Evolutionary conservation across 2,329 filamentous ascomycete species (phyloP).

Genomic region (Dactylellina parvicollis): DNA sequence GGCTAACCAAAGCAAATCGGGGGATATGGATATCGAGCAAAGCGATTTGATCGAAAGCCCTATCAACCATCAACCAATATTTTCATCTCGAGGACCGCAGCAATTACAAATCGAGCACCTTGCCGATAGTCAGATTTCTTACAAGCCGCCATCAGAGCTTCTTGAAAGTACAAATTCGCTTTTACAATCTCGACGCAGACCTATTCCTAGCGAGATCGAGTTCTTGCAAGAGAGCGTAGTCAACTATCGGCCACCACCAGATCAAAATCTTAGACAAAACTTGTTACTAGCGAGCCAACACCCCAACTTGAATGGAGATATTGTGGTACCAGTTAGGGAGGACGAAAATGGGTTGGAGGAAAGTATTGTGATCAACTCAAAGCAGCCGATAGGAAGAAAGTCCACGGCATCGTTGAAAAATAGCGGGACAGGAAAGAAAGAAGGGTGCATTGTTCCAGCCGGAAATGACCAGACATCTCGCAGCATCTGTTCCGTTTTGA

Average conservation of each 20-base stretch:
- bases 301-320: constrained; percentile 33
- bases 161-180: constrained; percentile 16
- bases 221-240: constrained; percentile 22
- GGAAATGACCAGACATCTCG: background rate
- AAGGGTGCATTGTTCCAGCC: constrained; percentile 10
- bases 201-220: constrained; percentile 3
- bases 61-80: background rate
- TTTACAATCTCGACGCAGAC: constrained; percentile 19
- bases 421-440: constrained; percentile 43
- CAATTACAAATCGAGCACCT: constrained; percentile 18
- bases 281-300: constrained; percentile 30
- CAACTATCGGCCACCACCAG: constrained; percentile 21
- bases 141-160: constrained; percentile 8
- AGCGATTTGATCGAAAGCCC: background rate
- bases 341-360: background rate
- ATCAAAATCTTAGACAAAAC: constrained; percentile 38
- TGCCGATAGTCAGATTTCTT: constrained; percentile 17
- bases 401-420: background rate
- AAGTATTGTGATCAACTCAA: constrained; percentile 35
- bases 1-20: background rate
- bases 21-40: constrained; percentile 3
- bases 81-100: background rate
- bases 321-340: constrained; percentile 26
- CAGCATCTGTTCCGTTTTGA: constrained; percentile 11
- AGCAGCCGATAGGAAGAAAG: background rate